These are phyloP conservation scores for Pseudozyma sp. DNA, from an alignment of 1,284 basidiomycete species.

Conservation along the genomic window DNA sequence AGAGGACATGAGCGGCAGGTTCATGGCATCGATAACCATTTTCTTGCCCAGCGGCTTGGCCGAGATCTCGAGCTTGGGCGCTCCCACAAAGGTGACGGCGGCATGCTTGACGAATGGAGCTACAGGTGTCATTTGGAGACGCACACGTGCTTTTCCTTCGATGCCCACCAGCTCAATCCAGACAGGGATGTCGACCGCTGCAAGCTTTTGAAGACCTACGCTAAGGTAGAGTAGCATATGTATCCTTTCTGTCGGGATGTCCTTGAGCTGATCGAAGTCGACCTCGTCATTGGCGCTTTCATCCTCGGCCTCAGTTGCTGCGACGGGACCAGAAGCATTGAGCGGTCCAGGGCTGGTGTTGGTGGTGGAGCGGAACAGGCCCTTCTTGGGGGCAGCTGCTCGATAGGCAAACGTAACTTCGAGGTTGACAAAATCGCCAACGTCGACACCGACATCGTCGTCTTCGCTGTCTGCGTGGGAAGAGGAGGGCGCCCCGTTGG, in stretches of 20 bases:
- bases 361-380: slow-evolving; percentile 27
- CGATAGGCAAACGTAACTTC: slow-evolving; percentile 62
- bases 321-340: slow-evolving; percentile 18
- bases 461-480: slow-evolving; percentile 17
- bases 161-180: slow-evolving; percentile 65
- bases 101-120: slow-evolving; percentile 64
- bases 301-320: slow-evolving; percentile 15
- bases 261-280: slow-evolving; percentile 29
- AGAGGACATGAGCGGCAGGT: slow-evolving; percentile 60
- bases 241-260: slow-evolving; percentile 47
- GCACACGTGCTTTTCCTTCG: slow-evolving; percentile 62
- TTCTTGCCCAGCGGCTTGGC: slow-evolving; percentile 62
- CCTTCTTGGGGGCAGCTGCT: slow-evolving; percentile 37
- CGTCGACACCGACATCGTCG: slow-evolving; percentile 39
- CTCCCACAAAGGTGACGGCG: slow-evolving; percentile 58
- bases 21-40: slow-evolving; percentile 67
- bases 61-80: slow-evolving; percentile 61
- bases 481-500: slow-evolving; percentile 3
- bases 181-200: slow-evolving; percentile 61
- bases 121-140: slow-evolving; percentile 59
- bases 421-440: slow-evolving; percentile 60
- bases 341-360: slow-evolving; percentile 21
- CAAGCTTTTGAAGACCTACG: slow-evolving; percentile 63
- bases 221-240: slow-evolving; percentile 60
- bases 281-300: slow-evolving; percentile 14